Percentiles rank a stretch among this genome's conserved stretches.
phyloP scores from a whole-genome alignment of 2,329 filamentous ascomycete species.

The Delphinella strobiligena region DNA sequence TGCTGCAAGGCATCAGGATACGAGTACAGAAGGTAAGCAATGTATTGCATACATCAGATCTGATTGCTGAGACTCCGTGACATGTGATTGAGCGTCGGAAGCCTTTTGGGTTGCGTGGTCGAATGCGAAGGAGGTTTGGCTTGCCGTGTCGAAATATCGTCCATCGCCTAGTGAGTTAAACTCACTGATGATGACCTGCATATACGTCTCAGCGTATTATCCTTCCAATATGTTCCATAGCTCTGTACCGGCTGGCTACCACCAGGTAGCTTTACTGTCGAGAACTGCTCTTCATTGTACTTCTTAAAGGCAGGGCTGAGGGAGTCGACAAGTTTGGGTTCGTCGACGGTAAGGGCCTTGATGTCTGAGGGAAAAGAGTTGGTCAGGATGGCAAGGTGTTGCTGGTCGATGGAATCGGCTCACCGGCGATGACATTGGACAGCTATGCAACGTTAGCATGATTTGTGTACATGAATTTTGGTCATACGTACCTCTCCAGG shows the following conservation, averaged over 20 bases:
- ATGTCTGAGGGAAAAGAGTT: constrained; percentile 51
- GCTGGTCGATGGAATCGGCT: constrained; percentile 11
- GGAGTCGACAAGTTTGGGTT: constrained; percentile 54
- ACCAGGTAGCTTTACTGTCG: constrained; percentile 79
- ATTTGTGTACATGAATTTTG: constrained; percentile 11
- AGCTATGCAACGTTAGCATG: constrained; percentile 44
- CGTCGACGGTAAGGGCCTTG: constrained; percentile 66
- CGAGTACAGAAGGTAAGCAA: neutral
- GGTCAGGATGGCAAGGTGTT: neutral
- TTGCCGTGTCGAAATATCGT: constrained; percentile 83
- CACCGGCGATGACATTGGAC: constrained; percentile 78
- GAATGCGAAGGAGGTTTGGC: constrained; percentile 76
- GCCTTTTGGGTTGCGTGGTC: constrained; percentile 82
- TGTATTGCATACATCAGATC: constrained; percentile 59
- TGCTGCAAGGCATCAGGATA: constrained; percentile 36
- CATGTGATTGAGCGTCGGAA: constrained; percentile 67
- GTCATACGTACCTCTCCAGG: constrained; percentile 79
- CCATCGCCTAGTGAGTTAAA: constrained; percentile 72
- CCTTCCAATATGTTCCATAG: constrained; percentile 8
- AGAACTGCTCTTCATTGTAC: constrained; percentile 93
- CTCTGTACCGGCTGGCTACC: constrained; percentile 59
- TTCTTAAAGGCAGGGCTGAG: constrained; percentile 77
- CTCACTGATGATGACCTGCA: constrained; percentile 65
- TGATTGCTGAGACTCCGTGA: constrained; percentile 61
- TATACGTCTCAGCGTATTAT: neutral